Conservation (phyloP, 164 flowering plant species). For the Brasenia schreberi region DNA sequence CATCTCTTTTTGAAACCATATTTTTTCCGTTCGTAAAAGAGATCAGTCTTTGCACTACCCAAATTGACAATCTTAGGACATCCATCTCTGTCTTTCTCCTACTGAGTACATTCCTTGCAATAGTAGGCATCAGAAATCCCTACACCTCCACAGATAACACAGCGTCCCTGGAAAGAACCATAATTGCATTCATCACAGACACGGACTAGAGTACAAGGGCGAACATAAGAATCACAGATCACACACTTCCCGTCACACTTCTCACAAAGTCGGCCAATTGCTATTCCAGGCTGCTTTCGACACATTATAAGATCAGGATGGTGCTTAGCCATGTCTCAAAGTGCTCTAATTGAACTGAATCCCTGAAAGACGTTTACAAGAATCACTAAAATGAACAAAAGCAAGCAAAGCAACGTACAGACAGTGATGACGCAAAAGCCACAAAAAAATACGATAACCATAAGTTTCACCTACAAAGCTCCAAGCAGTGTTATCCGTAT, state of each 20-base stretch:
- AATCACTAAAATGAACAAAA: background rate
- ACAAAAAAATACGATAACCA: no score
- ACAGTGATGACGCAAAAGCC: no score
- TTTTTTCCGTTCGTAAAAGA: constrained; percentile 78
- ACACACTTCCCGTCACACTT: constrained; percentile 61
- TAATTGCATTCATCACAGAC: constrained; percentile 88
- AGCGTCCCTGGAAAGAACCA: constrained; percentile 77
- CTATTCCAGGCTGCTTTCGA: constrained; percentile 62
- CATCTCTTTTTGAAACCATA: constrained; percentile 81
- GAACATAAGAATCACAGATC: constrained; percentile 57
- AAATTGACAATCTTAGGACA: constrained; percentile 79
- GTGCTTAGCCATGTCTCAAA: constrained; percentile 50
- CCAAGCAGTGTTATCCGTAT: no score
- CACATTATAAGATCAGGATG: constrained; percentile 76
- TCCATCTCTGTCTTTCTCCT: constrained; percentile 79
- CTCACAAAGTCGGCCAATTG: constrained; percentile 56
- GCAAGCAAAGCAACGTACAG: background rate
- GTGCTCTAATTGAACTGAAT: background rate
- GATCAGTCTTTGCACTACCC: constrained; percentile 81
- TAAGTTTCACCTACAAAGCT: no score
- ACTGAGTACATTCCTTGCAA: constrained; percentile 88
- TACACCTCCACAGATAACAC: constrained; percentile 82
- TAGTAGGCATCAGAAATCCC: constrained; percentile 87
- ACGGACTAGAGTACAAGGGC: constrained; percentile 67
- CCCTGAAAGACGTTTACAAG: background rate